Percentiles rank a stretch among this genome's conserved stretches.
phyloP scores from a whole-genome alignment of 805 yeast species.

The Dipodascus geniculatus region DNA sequence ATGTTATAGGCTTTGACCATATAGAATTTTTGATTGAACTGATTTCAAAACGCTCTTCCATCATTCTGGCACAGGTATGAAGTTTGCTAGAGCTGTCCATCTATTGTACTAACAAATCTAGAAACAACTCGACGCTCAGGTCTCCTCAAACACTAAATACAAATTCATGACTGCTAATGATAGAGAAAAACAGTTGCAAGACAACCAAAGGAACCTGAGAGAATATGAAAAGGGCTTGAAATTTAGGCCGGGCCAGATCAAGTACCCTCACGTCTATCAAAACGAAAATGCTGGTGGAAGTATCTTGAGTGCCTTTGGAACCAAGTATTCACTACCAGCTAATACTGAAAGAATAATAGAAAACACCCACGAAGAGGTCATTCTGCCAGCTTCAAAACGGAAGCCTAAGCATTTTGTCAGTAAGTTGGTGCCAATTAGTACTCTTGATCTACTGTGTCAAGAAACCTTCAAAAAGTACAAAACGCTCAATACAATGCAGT shows the following conservation, averaged over 20 bases:
- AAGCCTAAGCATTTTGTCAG: slow-evolving; percentile 19
- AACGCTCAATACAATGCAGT: slow-evolving; percentile 76
- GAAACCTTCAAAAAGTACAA: slow-evolving; percentile 76
- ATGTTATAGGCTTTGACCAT: slow-evolving; percentile 75
- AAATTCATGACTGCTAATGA: slow-evolving; percentile 13
- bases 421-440: slow-evolving; percentile 44
- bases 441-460: slow-evolving; percentile 66
- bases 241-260: slow-evolving; percentile 29
- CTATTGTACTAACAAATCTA: slow-evolving; percentile 9
- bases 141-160: slow-evolving; percentile 7
- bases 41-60: slow-evolving; percentile 28
- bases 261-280: slow-evolving; percentile 82
- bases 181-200: slow-evolving; percentile 13
- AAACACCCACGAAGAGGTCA: slow-evolving; percentile 62
- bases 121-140: slow-evolving; percentile 10
- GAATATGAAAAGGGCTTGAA: slow-evolving; percentile 17
- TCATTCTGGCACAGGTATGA: slow-evolving; percentile 20
- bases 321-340: slow-evolving; percentile 63
- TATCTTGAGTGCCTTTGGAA: slow-evolving; percentile 68
- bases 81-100: slow-evolving; percentile 13
- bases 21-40: slow-evolving; percentile 65
- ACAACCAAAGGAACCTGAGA: slow-evolving; percentile 13
- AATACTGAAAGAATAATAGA: slow-evolving; percentile 47
- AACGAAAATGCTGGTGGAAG: slow-evolving; percentile 51
- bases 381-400: slow-evolving; percentile 63